Evolutionary conservation across 495 filamentous ascomycete genomes (phyloP).

Genomic region (Letharia lupina): DNA sequence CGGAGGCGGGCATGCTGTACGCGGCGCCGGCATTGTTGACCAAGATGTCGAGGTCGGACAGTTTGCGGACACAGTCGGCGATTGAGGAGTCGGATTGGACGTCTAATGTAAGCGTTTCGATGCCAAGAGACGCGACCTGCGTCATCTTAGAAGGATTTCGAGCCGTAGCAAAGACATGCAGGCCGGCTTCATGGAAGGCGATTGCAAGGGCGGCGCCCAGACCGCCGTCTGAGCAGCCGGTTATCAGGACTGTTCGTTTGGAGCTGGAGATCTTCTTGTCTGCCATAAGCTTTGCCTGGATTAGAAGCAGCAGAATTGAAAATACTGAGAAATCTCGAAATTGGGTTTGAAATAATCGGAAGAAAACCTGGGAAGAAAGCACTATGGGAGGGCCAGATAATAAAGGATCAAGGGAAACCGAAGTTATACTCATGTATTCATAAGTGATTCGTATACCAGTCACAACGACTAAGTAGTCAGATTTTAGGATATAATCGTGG

Average conservation of each 20-base stretch:
- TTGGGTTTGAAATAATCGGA: too few relatives aligned
- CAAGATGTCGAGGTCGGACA: slow-evolving; percentile 32
- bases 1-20: slow-evolving; percentile 45
- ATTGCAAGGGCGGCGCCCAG: slow-evolving; percentile 37
- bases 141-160: slow-evolving; percentile 27
- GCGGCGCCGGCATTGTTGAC: slow-evolving; percentile 59
- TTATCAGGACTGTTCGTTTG: slow-evolving; percentile 34
- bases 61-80: slow-evolving; percentile 35
- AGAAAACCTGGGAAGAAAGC: too few relatives aligned
- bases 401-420: too few relatives aligned
- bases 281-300: background rate
- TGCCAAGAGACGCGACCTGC: slow-evolving; percentile 9
- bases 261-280: background rate
- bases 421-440: too few relatives aligned
- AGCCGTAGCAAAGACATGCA: slow-evolving; percentile 34
- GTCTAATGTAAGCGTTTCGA: slow-evolving; percentile 21
- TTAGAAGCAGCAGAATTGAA: too few relatives aligned
- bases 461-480: too few relatives aligned
- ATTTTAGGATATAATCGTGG: too few relatives aligned
- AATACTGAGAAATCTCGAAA: too few relatives aligned
- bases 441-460: too few relatives aligned
- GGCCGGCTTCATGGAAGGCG: slow-evolving; percentile 32
- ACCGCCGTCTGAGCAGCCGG: slow-evolving; percentile 39
- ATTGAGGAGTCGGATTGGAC: slow-evolving; percentile 34
- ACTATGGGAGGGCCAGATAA: too few relatives aligned